These are phyloP conservation scores for Penicillium paneum DNA, from an alignment of 2,329 filamentous ascomycete species.

Conservation along the genomic window DNA sequence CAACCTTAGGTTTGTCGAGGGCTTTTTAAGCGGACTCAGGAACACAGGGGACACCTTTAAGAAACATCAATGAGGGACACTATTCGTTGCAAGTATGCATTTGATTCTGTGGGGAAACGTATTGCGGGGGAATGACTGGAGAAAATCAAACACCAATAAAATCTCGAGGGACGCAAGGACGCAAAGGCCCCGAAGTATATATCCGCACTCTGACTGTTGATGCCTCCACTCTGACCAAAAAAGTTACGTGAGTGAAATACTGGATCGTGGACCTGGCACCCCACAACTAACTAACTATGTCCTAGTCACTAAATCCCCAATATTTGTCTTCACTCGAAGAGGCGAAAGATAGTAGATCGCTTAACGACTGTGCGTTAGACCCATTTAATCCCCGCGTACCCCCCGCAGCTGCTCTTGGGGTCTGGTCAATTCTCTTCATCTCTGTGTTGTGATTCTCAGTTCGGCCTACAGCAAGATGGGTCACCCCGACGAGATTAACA, in stretches of 20 bases:
- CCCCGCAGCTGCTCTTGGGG: neutral
- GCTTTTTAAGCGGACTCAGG: neutral
- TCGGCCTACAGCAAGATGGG: slow-evolving; percentile 6
- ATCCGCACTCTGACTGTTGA: neutral
- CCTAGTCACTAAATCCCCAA: slow-evolving; percentile 2
- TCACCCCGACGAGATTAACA: slow-evolving; percentile 12
- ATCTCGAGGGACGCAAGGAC: neutral
- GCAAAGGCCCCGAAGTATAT: neutral
- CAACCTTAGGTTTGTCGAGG: neutral
- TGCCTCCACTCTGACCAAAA: neutral
- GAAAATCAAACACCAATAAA: neutral
- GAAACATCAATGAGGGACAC: neutral
- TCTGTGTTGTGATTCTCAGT: neutral
- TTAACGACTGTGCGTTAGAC: slow-evolving; percentile 4
- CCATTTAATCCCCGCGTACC: neutral
- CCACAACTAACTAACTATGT: neutral
- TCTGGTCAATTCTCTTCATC: neutral
- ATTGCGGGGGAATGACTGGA: neutral
- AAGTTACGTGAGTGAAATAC: neutral
- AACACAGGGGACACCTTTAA: neutral
- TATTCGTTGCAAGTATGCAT: neutral
- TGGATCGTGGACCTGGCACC: neutral
- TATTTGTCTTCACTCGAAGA: slow-evolving; percentile 1
- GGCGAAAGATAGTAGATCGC: slow-evolving; percentile 2
- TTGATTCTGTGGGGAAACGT: neutral